Evolutionary conservation across 164 flowering plant genomes (phyloP), one percentile per base, ranked within the genome.

Genomic region (Amborella trichopoda): DNA sequence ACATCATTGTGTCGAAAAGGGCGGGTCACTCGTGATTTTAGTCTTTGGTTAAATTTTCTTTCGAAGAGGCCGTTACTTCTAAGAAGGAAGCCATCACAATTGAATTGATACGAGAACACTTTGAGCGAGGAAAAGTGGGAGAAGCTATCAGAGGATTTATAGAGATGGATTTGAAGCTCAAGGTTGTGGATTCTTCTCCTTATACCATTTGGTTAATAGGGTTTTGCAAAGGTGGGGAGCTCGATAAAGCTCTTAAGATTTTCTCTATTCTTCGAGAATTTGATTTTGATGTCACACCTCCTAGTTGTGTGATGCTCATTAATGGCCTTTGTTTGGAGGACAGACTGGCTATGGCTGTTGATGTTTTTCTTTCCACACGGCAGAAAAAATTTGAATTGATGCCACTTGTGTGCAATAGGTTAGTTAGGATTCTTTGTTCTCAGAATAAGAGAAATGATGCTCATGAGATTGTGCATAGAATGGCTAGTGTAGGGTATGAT

Each of bases 191-290:
- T 49, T 44, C 69, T 45, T 70, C 66, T 18, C 88, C 81, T 42
- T 86, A 83, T 43, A 69, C 63, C 19, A 78, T 77, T 54, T 68
- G 62, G 66, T 75, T 85, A 0, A 68, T 77, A 50, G 94, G 89
- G 28, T 60, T 83, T 32, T 79, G 91, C 51, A 72, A 61, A 43
- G 73, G 61, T 13, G 54, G 63, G 12, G 69, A 49, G 53, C 27
- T 68, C 14, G 65, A 73, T 21, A 77, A 77, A 37, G 95, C 98
- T 32, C 42, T 77, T 26, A 67, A 61, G 48, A 61, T 86, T 14
- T 83, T 79, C 45, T 43, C 44, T 13, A 46, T 76, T 52, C 89
- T 90, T 38, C 41, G 45, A 49, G 77, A 76, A 47, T 56, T 22
- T 36, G 49, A 60, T 17, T 46, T 78, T 26, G 53, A 26, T 28